These are phyloP conservation scores for Populus ilicifolia DNA, from an alignment of 345 rosid species.

Conservation along the genomic window DNA sequence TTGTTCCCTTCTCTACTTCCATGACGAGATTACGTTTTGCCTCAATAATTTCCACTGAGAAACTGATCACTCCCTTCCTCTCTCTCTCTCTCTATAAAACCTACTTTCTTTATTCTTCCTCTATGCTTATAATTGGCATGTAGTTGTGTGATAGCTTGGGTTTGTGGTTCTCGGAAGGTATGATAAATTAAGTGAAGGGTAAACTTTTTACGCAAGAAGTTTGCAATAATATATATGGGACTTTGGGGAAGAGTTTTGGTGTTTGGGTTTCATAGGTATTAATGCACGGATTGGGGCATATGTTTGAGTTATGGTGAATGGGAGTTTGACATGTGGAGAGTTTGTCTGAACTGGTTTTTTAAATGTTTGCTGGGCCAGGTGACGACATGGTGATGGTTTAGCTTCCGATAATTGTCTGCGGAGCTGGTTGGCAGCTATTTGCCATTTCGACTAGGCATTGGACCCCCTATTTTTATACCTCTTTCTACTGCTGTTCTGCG, in stretches of 20 bases:
- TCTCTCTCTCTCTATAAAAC: conserved; percentile 12
- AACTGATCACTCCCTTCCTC: not conserved
- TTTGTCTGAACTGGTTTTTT: conserved; percentile 20
- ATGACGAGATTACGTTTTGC: not conserved
- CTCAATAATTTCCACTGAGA: not conserved
- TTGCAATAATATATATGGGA: not conserved
- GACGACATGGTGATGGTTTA: conserved; percentile 30
- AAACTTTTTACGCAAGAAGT: not conserved
- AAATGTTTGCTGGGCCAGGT: conserved; percentile 12
- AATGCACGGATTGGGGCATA: conserved; percentile 19
- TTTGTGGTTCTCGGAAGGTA: conserved; percentile 2
- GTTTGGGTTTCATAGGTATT: conserved; percentile 20
- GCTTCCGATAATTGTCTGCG: conserved; percentile 30
- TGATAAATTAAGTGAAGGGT: not conserved
- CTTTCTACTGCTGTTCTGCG: not conserved
- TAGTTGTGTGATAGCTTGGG: not conserved
- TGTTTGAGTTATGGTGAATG: not conserved
- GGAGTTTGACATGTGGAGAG: conserved; percentile 27
- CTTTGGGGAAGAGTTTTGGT: conserved; percentile 14
- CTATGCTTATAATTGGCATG: not conserved
- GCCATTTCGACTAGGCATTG: conserved; percentile 18
- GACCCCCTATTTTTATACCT: not conserved
- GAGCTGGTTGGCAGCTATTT: conserved; percentile 14
- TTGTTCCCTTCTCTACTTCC: conserved; percentile 32
- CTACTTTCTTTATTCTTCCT: not conserved